Base-by-base conservation (phyloP, 116 monocot species). In the Iris pallida region DNA sequence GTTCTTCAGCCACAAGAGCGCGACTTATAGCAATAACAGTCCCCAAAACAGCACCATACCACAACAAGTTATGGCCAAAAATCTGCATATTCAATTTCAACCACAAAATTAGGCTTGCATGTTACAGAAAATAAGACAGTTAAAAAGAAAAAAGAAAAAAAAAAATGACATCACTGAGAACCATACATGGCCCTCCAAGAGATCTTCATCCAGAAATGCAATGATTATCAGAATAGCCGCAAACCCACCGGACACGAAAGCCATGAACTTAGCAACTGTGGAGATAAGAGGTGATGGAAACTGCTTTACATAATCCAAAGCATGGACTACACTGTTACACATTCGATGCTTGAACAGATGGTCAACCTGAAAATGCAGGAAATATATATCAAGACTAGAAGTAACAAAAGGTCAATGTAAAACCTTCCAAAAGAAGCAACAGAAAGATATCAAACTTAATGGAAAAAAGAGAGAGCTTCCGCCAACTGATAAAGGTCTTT, bases 41-140 rank as follows among this genome's bases (percentile, higher is more conserved):
- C 66, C 90, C 90, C 78, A 97, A 90, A 30, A 97, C 79, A 69
- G 90, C 93, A 71, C 85, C 85, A 82, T 92, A 97, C 92, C 92
- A 97, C 53, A 97, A 73, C 51, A 97, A 83, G 70, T 97, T 97
- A 8, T 90, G 84, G 45, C 97, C 93, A 88, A 87, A 88, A 20
- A 97, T 85, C 97, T 97, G 75, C 55, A 78, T 14, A 65, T 46
- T 11, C 44, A 69, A 68, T 61, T 57, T 0, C 64, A 66, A 57
- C 4, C 30, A 4, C 16, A 49, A 11, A 44, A 45, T 54, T 13
- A 52, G 42, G 46, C 64, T 51, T 49, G 42, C 45, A 14, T 55
- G 47, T 55, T 73, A 8, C 47, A 56, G 15, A 47, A 67, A 57
- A 47, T 1, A 14, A 30, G 19, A 48, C 15, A 7, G 8, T 5